Percentiles rank a stretch among this genome's conserved stretches.
These are phyloP conservation scores for Boletus smithii DNA, from an alignment of 1,284 basidiomycete genomes.

Conservation along the genomic window DNA sequence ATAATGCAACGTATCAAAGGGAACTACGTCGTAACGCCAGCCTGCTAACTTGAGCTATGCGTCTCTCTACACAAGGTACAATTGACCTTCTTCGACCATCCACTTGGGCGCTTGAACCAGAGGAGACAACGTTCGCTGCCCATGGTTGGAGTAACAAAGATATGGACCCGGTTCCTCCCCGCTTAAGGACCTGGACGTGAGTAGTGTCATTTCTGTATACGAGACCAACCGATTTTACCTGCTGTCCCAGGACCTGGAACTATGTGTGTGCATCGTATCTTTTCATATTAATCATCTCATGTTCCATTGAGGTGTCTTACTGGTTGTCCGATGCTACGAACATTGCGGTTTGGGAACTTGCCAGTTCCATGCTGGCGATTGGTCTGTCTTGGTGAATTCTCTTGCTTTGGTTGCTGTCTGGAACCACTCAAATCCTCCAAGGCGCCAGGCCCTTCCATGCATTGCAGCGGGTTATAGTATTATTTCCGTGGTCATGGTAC, in stretches of 20 bases:
- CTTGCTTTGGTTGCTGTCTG: no score
- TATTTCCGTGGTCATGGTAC: constrained; percentile 46
- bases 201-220: constrained; percentile 4
- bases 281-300: constrained; percentile 2
- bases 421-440: constrained; percentile 16
- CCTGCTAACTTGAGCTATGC: constrained; percentile 14
- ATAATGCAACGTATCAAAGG: constrained; percentile 9
- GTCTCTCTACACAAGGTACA: constrained; percentile 2
- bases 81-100: constrained; percentile 30
- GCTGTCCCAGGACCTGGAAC: constrained; percentile 23
- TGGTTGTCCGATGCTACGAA: constrained; percentile 45
- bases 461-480: constrained; percentile 46
- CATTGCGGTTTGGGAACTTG: constrained; percentile 44
- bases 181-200: constrained; percentile 57
- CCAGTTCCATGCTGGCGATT: constrained; percentile 49
- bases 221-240: not conserved
- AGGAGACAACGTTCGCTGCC: constrained; percentile 48
- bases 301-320: constrained; percentile 24
- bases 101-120: constrained; percentile 46
- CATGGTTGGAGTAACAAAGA: constrained; percentile 70
- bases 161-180: constrained; percentile 70
- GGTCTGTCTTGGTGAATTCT: constrained; percentile 49
- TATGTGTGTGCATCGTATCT: constrained; percentile 21
- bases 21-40: not conserved
- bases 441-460: constrained; percentile 50